Evolutionary conservation across 2,329 filamentous ascomycete species (phyloP), one percentile per base, ranked within the genome.

Genomic region (Curvularia sp.): DNA sequence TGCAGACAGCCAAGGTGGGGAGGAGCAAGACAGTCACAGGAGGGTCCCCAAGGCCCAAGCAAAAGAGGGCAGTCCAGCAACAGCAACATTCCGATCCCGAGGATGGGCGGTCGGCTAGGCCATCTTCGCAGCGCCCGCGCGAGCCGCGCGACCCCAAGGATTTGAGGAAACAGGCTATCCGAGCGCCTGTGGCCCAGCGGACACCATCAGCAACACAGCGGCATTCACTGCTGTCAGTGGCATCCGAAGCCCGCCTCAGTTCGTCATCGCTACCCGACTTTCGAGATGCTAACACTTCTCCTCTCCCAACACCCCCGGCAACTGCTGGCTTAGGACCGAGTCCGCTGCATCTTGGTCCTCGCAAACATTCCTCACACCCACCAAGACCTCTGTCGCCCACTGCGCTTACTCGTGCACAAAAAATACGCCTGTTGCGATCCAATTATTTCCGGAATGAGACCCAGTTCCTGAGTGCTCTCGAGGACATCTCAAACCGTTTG

Each of bases 391-490:
- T 87, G 12, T 86, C 80, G 15, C 82, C 88, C 2, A 84, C 82
- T n/a, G 84, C 89, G 22, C 79, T 94, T 71, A 86, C 87, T 1
- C 75, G 80, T 4, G 77, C 81, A 10, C 89, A 93, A 73, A 92
- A 91, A 73, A 84, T 87, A n/a, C 87, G 88, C 49, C 78, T 93
- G 9, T 74, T 95, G 60, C 83, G 90, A 55, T 90, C 93, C 59
- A 91, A 95, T 74, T 95, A 95, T 75, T 95, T 94, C 73, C 84
- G 90, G 53, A 91, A 88, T 60, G 85, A 95, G 76, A 93, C 90
- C 0, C 89, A 92, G 66, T 93, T 95, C 71, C 74, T 95, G 60
- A 90, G 88, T 3, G 91, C 91, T 1, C 82, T 95, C 15, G 90
- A 94, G 74, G 89, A 90, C 65, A 94, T 95, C 53, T 95, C 91